Evolutionary conservation across 1,284 basidiomycete species (phyloP).

Genomic region (Clitocybe nebularis): DNA sequence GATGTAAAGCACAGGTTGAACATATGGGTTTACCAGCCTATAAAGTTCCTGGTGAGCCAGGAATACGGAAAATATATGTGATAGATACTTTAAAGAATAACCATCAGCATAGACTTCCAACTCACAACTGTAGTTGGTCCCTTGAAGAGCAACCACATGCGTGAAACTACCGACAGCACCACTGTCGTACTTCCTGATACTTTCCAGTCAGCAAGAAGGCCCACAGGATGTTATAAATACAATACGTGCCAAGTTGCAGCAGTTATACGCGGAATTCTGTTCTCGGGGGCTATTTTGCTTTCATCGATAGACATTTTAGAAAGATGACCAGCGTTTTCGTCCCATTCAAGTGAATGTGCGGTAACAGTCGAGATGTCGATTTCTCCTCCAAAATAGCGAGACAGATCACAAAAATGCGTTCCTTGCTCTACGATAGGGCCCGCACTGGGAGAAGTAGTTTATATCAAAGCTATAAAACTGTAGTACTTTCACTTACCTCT

Average conservation of each 20-base stretch:
- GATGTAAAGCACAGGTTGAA: conserved; percentile 79
- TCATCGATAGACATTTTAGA: conserved; percentile 83
- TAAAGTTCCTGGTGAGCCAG: conserved; percentile 3
- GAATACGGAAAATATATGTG: conserved; percentile 2
- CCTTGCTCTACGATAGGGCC: conserved; percentile 97
- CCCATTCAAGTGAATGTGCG: conserved; percentile 88
- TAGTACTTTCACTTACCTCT: conserved; percentile 47
- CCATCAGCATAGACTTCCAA: conserved; percentile 91
- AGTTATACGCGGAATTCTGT: conserved; percentile 80
- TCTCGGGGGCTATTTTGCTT: conserved; percentile 68
- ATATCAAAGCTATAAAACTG: not conserved
- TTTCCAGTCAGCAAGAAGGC: conserved; percentile 3
- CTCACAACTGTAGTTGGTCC: conserved; percentile 89
- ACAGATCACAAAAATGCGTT: conserved; percentile 89
- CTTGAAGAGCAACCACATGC: conserved; percentile 87
- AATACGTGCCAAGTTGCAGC: conserved; percentile 65
- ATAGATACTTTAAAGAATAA: conserved; percentile 65
- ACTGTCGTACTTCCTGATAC: conserved; percentile 81
- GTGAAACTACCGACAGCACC: conserved; percentile 90
- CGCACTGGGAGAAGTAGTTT: conserved; percentile 40
- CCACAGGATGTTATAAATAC: not conserved
- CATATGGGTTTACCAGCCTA: conserved; percentile 86
- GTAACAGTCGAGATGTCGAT: conserved; percentile 84
- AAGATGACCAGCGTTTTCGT: conserved; percentile 86
- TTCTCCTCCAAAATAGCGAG: conserved; percentile 97